Conservation (phyloP, 2,329 filamentous ascomycete species). For the Colletotrichum cuscutae region DNA sequence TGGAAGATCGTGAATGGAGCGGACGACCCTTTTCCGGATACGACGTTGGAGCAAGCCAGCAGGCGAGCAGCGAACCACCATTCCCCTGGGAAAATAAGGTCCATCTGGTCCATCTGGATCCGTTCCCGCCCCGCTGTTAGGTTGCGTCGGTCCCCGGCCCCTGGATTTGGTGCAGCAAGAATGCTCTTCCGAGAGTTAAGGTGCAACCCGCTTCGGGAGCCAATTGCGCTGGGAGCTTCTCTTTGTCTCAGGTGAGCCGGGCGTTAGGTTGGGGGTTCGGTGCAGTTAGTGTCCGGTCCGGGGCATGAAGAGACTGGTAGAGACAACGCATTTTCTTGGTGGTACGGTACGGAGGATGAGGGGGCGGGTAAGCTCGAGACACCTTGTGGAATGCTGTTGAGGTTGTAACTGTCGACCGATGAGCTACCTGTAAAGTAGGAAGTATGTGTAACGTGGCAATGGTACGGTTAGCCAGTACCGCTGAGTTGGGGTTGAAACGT, state of each 20-base stretch:
- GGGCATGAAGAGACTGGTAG: background rate
- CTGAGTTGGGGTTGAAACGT: background rate
- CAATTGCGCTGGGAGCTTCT: background rate
- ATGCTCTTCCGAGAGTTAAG: background rate
- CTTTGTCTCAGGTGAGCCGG: background rate
- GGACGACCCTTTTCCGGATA: background rate
- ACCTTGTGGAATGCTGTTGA: background rate
- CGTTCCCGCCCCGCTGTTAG: slow-evolving; percentile 16
- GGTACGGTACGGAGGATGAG: background rate
- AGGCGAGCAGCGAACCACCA: background rate
- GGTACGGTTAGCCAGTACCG: background rate
- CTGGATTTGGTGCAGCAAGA: background rate
- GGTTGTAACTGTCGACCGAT: background rate
- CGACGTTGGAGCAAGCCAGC: background rate
- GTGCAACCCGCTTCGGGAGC: slow-evolving; percentile 13
- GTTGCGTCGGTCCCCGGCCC: slow-evolving; percentile 4
- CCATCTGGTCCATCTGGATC: slow-evolving; percentile 11
- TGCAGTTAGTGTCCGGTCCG: background rate
- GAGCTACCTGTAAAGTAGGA: background rate
- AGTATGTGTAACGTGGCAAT: background rate
- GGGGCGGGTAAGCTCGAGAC: slow-evolving; percentile 10
- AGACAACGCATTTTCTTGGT: slow-evolving; percentile 1
- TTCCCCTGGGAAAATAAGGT: slow-evolving; percentile 19
- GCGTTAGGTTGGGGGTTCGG: background rate
- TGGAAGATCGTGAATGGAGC: background rate